Conservation (phyloP, 2,329 filamentous ascomycete genomes). For the Claviceps purpurea region DNA sequence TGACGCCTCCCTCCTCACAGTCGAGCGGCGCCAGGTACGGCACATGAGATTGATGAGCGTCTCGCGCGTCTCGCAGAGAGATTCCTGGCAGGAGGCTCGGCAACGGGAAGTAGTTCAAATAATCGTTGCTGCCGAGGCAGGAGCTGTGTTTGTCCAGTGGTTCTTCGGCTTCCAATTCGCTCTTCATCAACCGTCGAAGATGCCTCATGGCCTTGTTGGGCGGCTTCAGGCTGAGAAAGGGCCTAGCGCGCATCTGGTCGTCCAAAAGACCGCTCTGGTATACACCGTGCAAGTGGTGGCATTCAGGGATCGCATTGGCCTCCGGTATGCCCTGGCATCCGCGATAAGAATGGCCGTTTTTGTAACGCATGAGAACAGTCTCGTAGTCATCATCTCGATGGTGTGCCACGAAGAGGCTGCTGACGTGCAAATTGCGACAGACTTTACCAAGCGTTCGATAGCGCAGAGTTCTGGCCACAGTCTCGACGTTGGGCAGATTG, state of each 20-base stretch:
- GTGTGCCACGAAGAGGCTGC: constrained; percentile 64
- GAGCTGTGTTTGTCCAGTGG: constrained; percentile 7
- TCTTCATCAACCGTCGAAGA: constrained; percentile 17
- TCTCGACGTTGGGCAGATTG: constrained; percentile 55
- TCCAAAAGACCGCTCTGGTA: constrained; percentile 49
- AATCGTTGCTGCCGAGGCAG: constrained; percentile 9
- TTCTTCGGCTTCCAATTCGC: constrained; percentile 14
- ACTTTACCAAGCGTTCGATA: constrained; percentile 56
- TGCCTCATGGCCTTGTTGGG: constrained; percentile 16
- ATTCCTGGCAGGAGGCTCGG: constrained; percentile 8
- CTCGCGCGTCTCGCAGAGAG: constrained; percentile 5
- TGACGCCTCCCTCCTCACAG: constrained; percentile 53
- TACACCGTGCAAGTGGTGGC: constrained; percentile 58
- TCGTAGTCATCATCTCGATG: constrained; percentile 88
- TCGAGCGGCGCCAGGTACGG: constrained; percentile 22
- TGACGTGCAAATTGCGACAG: constrained; percentile 38
- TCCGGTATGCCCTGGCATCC: constrained; percentile 59
- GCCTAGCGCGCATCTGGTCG: constrained; percentile 24
- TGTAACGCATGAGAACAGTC: constrained; percentile 69
- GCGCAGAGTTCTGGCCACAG: constrained; percentile 56
- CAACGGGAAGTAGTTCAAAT: constrained; percentile 14
- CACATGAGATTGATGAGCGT: constrained; percentile 7
- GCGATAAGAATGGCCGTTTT: constrained; percentile 51
- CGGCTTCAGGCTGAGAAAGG: constrained; percentile 26
- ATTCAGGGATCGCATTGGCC: constrained; percentile 67